A percentile compares a stretch with the other conserved stretches of the same genome.
phyloP scores from a whole-genome alignment of 2,329 filamentous ascomycete genomes.

The Aspergillus quadricinctus region DNA sequence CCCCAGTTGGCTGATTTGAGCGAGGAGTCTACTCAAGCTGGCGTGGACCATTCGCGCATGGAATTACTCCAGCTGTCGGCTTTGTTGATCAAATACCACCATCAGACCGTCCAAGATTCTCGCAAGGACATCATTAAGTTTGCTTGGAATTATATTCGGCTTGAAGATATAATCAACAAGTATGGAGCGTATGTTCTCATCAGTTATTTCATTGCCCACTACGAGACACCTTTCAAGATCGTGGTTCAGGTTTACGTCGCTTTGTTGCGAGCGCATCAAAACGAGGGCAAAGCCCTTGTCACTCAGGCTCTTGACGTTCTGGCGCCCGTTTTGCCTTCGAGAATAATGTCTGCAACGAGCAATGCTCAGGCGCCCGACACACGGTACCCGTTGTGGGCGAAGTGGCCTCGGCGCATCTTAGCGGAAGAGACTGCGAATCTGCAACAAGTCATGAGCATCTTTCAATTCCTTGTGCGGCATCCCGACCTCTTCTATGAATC shows the following conservation, averaged over 20 bases:
- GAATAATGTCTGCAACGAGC: slow-evolving; percentile 51
- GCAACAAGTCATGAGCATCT: slow-evolving; percentile 94
- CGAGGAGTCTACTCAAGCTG: slow-evolving; percentile 77
- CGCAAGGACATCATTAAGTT: slow-evolving; percentile 99
- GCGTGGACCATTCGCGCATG: slow-evolving; percentile 93
- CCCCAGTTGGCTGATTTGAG: slow-evolving; percentile 75
- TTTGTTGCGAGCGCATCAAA: slow-evolving; percentile 86
- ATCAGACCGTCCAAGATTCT: slow-evolving; percentile 79
- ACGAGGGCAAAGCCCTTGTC: slow-evolving; percentile 85
- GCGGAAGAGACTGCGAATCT: slow-evolving; percentile 92
- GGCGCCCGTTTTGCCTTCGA: slow-evolving; percentile 86
- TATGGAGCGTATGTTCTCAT: slow-evolving; percentile 96
- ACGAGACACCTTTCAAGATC: slow-evolving; percentile 94
- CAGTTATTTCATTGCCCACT: slow-evolving; percentile 94
- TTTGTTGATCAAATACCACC: slow-evolving; percentile 91
- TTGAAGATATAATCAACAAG: slow-evolving; percentile 99
- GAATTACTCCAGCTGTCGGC: slow-evolving; percentile 93
- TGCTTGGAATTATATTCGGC: slow-evolving; percentile 94
- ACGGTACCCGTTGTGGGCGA: slow-evolving; percentile 78
- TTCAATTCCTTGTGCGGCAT: slow-evolving; percentile 91
- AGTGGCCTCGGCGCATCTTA: slow-evolving; percentile 83
- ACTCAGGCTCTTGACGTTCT: slow-evolving; percentile 92
- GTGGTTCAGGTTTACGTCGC: slow-evolving; percentile 92
- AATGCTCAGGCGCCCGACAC: slow-evolving; percentile 61
- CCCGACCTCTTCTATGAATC: slow-evolving; percentile 93